A percentile compares a stretch with the other conserved stretches of the same genome.
These are phyloP conservation scores for Starmerella bacillaris DNA, from an alignment of 805 yeast species.

Conservation along the genomic window DNA sequence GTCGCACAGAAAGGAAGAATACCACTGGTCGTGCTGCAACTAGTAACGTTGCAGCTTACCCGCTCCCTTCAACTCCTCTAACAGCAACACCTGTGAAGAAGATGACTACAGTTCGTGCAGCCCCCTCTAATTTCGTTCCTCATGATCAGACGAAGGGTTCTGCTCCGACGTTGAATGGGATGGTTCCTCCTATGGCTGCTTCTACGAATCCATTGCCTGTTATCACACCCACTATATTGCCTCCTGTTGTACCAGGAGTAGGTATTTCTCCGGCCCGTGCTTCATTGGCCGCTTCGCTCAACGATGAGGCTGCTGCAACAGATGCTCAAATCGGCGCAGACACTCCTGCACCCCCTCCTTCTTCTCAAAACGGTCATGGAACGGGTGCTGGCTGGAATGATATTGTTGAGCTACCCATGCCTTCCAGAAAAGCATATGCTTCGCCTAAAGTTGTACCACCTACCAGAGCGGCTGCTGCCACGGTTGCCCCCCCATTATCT, in stretches of 20 bases:
- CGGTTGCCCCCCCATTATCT: slow-evolving; percentile 6
- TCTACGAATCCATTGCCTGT: too few relatives aligned
- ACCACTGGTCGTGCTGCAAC: background rate
- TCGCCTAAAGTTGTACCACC: slow-evolving; percentile 14
- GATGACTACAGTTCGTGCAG: too few relatives aligned
- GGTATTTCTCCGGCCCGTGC: slow-evolving; percentile 1
- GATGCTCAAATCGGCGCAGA: slow-evolving; percentile 3
- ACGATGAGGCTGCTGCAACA: slow-evolving; percentile 3
- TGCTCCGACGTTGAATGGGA: too few relatives aligned
- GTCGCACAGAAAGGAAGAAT: background rate
- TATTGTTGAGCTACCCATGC: slow-evolving; percentile 13
- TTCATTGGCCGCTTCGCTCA: slow-evolving; percentile 7
- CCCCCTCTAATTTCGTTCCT: too few relatives aligned
- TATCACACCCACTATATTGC: background rate
- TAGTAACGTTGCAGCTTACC: background rate
- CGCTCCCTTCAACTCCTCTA: slow-evolving; percentile 1
- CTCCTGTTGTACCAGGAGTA: background rate
- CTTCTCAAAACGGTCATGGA: slow-evolving; percentile 4
- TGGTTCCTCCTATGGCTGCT: too few relatives aligned
- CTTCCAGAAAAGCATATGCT: slow-evolving; percentile 13
- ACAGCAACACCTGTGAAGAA: background rate
- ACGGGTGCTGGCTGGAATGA: slow-evolving; percentile 18
- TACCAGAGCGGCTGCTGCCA: slow-evolving; percentile 2
- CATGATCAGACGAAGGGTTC: too few relatives aligned
- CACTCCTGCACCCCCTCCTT: slow-evolving; percentile 4